These are phyloP conservation scores for Leishmania tarentolae DNA, from an alignment of 208 protist species.

Conservation along the genomic window DNA sequence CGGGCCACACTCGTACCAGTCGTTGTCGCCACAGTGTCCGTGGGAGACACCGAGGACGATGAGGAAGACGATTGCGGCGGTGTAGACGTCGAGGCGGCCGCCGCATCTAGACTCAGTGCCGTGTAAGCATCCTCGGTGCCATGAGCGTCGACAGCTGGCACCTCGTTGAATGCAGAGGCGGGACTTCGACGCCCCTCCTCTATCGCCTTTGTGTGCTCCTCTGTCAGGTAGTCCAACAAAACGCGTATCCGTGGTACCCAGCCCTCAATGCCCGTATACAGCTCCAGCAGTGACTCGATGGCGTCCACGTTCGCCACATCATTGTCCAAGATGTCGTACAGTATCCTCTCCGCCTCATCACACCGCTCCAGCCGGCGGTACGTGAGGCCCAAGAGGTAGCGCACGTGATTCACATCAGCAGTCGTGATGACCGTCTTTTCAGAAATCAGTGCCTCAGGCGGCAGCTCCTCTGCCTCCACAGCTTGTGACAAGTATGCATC, in stretches of 20 bases:
- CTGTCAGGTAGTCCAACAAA: conserved; percentile 57
- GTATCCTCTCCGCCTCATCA: conserved; percentile 42
- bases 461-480: conserved; percentile 37
- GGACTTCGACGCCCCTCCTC: conserved; percentile 18
- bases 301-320: conserved; percentile 66
- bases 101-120: not conserved
- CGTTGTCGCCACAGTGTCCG: not conserved
- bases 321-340: conserved; percentile 48
- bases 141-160: not conserved
- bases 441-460: conserved; percentile 3
- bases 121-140: not conserved
- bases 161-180: not conserved
- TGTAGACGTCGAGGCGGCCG: not conserved
- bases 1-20: not conserved
- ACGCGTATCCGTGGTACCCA: conserved; percentile 39
- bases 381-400: conserved; percentile 67
- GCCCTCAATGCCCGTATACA: conserved; percentile 57
- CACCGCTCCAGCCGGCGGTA: conserved; percentile 50
- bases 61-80: not conserved
- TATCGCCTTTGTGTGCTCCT: conserved; percentile 23
- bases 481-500: conserved; percentile 23
- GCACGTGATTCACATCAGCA: conserved; percentile 70
- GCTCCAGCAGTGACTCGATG: conserved; percentile 74
- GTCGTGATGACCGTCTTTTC: conserved; percentile 40
- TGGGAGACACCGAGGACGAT: not conserved